Conservation (phyloP, 2,329 filamentous ascomycete genomes). For the Fusarium chuoi region DNA sequence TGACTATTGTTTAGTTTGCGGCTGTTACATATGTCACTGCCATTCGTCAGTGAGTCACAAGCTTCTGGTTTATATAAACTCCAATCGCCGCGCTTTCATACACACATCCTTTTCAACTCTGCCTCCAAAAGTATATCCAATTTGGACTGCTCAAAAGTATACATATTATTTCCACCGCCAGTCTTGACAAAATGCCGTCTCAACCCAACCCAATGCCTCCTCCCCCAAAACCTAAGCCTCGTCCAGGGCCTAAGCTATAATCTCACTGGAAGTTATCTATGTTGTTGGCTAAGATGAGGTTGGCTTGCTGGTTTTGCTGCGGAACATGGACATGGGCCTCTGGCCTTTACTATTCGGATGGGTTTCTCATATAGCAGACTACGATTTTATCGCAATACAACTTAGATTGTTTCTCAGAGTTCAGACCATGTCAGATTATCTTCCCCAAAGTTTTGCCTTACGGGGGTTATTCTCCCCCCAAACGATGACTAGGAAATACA, state of each 20-base stretch:
- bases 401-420: accelerated
- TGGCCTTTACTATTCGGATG: accelerated
- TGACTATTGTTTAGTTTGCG: accelerated
- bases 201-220: not conserved
- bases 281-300: accelerated
- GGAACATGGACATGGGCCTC: accelerated
- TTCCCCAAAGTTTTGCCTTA: not conserved
- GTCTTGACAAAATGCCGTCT: not conserved
- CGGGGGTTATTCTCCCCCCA: too few relatives aligned
- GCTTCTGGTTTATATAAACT: not conserved
- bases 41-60: not conserved
- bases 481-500: accelerated
- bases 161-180: accelerated
- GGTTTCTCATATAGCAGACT: too few relatives aligned
- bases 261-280: accelerated
- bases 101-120: accelerated
- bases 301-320: accelerated
- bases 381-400: not conserved
- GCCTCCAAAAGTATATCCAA: accelerated
- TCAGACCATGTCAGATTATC: accelerated
- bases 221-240: not conserved
- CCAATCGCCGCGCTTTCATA: accelerated
- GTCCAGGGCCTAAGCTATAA: not conserved
- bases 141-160: accelerated
- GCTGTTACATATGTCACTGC: accelerated